Conservation (phyloP, 345 rosid genomes). For the Ricinus communis region DNA sequence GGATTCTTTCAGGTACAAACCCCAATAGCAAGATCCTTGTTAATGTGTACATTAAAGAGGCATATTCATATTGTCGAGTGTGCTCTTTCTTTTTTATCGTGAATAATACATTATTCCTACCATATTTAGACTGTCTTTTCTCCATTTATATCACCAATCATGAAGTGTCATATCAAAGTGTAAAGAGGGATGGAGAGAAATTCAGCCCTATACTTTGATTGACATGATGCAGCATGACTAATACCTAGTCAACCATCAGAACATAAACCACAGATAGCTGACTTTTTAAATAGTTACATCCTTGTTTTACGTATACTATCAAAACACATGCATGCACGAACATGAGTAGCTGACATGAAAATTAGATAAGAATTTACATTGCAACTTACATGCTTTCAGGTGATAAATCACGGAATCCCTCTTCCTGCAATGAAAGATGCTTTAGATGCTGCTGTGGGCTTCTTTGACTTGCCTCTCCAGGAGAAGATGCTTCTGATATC, state of each 20-base stretch:
- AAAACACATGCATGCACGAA: constrained; percentile 18
- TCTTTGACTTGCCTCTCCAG: constrained; percentile 55
- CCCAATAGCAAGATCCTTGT: not conserved
- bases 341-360: not conserved
- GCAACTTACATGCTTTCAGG: constrained; percentile 33
- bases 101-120: constrained; percentile 1
- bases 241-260: not conserved
- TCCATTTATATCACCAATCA: not conserved
- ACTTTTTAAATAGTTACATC: not conserved
- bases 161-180: not conserved
- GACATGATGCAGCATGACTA: not conserved
- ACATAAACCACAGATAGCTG: not conserved
- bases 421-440: constrained; percentile 38
- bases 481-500: constrained; percentile 51
- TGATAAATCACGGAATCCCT: constrained; percentile 52
- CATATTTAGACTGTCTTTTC: not conserved
- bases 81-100: not conserved
- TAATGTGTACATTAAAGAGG: not conserved
- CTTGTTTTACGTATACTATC: not conserved
- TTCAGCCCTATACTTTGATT: not conserved
- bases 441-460: constrained; percentile 43
- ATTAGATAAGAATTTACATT: not conserved
- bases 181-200: too few species aligned
- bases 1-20: constrained; percentile 42
- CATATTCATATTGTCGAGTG: not conserved